Base-by-base conservation (phyloP, 129 eudicot genomes). In the Silybum marianum region DNA sequence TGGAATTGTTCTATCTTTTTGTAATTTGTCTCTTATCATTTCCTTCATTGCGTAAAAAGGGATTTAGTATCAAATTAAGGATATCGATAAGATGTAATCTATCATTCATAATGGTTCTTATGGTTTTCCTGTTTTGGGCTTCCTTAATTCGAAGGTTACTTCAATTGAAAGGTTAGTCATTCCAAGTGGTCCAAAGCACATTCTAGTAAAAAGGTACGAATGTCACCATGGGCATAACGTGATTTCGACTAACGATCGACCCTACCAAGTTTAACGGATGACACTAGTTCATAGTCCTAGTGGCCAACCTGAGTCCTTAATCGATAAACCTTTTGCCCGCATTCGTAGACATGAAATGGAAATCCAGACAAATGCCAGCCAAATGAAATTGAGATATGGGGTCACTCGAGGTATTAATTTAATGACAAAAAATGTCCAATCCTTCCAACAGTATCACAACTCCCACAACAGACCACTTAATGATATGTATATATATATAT, bases 1-100 rank as follows among this genome's bases (percentile, higher is more conserved):
- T 83, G 86, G 78, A 83, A 83, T 71, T 77, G 82, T 77, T 83
- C 67, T 71, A 71, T 77, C 86, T 76, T 69, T 69, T 39, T 70
- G 42, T 65, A 60, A 21, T 77, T 83, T 83, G 78, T 72, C 86
- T 77, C 77, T n/a, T n/a, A 38, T 58, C 78, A 38, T 16, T n/a
- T 80, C 25, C 62, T 30, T 3, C 21, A 73, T 3, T 30, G 34
- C n/a, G 51, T 22, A 74, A 42, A 42, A 28, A 34, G 44, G 51
- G 25, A 67, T 81, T 71, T 72, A 38, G 7, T 46, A 75, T 75
- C 60, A 2, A 25, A n/a, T n/a, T n/a, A n/a, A 74, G 48, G 24
- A 80, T 32, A 36, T 75, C 40, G 12, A 9, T 8, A 1, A 77
- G 8, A 9, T 36, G 42, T 58, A 58, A 58, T 58, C 66, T 58